Evolutionary conservation across 768 basidiomycete species (phyloP).

Genomic region (Leucosporidium creatinivorum): DNA sequence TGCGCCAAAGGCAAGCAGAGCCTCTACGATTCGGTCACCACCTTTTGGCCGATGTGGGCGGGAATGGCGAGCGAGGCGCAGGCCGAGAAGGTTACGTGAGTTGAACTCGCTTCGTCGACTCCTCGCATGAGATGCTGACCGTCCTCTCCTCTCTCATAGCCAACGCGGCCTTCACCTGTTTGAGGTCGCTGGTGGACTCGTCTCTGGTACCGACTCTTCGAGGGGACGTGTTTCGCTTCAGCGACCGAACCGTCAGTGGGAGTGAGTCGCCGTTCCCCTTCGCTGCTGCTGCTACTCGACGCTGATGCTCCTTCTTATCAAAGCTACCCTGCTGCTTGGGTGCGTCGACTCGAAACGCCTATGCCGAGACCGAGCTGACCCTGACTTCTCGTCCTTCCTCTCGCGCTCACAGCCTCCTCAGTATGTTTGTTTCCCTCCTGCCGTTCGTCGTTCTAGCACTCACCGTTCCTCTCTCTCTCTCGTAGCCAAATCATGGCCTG

Average conservation of each 20-base stretch:
- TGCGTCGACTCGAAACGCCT: background rate
- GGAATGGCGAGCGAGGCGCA: slow-evolving; percentile 96
- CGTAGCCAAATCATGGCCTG: slow-evolving; percentile 77
- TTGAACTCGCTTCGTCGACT: slow-evolving; percentile 38
- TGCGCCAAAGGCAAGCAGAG: slow-evolving; percentile 83
- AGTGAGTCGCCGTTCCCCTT: slow-evolving; percentile 42
- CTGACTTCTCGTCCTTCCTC: background rate
- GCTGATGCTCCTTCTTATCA: background rate
- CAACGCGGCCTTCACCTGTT: slow-evolving; percentile 65
- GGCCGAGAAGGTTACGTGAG: slow-evolving; percentile 84
- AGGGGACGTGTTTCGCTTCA: slow-evolving; percentile 92
- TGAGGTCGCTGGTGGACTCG: slow-evolving; percentile 88
- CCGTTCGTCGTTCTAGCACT: too few species aligned
- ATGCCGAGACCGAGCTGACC: slow-evolving; percentile 23
- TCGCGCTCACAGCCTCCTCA: background rate
- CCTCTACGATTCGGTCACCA: slow-evolving; percentile 92
- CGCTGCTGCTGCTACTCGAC: background rate
- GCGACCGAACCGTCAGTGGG: slow-evolving; percentile 97
- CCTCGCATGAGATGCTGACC: too few species aligned
- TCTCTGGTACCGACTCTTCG: slow-evolving; percentile 93
- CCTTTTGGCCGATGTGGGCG: slow-evolving; percentile 94
- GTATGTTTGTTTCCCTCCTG: background rate
- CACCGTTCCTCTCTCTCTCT: slow-evolving; percentile 49
- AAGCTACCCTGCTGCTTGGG: slow-evolving; percentile 64
- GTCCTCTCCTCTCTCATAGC: too few species aligned